Evolutionary conservation across 2,329 filamentous ascomycete species (phyloP).

Genomic region (Thelonectria olida): DNA sequence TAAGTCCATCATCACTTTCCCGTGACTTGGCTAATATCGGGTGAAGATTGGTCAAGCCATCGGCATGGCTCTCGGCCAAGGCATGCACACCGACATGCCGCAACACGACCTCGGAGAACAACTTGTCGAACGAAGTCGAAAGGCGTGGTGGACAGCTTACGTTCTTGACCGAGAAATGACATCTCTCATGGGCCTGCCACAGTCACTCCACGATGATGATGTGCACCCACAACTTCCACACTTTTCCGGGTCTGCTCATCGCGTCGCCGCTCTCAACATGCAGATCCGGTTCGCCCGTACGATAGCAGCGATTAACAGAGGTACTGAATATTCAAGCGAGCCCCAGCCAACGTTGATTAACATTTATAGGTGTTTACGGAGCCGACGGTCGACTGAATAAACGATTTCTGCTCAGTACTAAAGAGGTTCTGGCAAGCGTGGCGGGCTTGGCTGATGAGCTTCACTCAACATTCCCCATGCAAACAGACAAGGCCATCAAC

Average conservation of each 20-base stretch:
- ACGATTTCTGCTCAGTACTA: slow-evolving; percentile 44
- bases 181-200: slow-evolving; percentile 61
- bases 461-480: slow-evolving; percentile 41
- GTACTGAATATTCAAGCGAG: slow-evolving; percentile 22
- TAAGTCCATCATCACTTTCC: slow-evolving; percentile 32
- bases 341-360: neutral
- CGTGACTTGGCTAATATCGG: slow-evolving; percentile 11
- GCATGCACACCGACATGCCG: slow-evolving; percentile 63
- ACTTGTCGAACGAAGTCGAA: slow-evolving; percentile 56
- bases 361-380: slow-evolving; percentile 40
- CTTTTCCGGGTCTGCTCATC: slow-evolving; percentile 39
- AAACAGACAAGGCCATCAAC: slow-evolving; percentile 43
- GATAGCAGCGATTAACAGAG: slow-evolving; percentile 44
- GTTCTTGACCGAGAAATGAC: slow-evolving; percentile 63
- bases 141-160: slow-evolving; percentile 64
- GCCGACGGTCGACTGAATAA: slow-evolving; percentile 41
- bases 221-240: slow-evolving; percentile 52
- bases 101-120: slow-evolving; percentile 50
- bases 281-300: slow-evolving; percentile 43
- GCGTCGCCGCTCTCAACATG: slow-evolving; percentile 44
- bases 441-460: slow-evolving; percentile 44
- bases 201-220: slow-evolving; percentile 60
- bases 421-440: slow-evolving; percentile 41
- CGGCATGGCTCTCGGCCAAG: slow-evolving; percentile 57
- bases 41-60: slow-evolving; percentile 60